Conservation (phyloP, 441 rosid species). For the Populus hybrid region DNA sequence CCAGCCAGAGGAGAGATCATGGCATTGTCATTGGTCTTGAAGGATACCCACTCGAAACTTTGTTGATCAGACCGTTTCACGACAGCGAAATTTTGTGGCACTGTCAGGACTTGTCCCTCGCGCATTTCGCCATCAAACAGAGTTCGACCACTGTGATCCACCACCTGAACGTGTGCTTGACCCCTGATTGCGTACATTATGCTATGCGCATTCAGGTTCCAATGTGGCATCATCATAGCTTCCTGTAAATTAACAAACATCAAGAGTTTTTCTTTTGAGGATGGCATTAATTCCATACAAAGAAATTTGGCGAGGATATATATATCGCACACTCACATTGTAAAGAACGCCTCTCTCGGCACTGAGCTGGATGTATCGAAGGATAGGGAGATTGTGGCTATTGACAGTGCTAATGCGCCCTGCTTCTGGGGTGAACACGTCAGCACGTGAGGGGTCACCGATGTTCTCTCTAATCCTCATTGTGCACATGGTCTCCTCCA, state of each 20-base stretch:
- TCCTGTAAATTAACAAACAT: slow-evolving; percentile 31
- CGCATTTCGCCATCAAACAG: slow-evolving; percentile 54
- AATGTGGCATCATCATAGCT: slow-evolving; percentile 59
- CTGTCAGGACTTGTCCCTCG: slow-evolving; percentile 50
- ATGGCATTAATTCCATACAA: not conserved
- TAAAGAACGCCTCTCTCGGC: slow-evolving; percentile 50
- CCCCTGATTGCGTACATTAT: slow-evolving; percentile 58
- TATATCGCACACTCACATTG: slow-evolving; percentile 27
- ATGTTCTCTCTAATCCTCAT: slow-evolving; percentile 61
- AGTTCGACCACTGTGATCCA: slow-evolving; percentile 47
- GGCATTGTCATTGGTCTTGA: slow-evolving; percentile 70
- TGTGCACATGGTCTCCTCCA: slow-evolving; percentile 77
- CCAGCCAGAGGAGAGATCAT: slow-evolving; percentile 50
- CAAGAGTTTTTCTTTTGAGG: not conserved
- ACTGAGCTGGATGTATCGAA: slow-evolving; percentile 46
- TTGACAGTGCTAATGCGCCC: slow-evolving; percentile 57
- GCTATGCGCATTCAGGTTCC: slow-evolving; percentile 62
- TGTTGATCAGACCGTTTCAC: slow-evolving; percentile 45
- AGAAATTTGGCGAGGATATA: too few relatives aligned
- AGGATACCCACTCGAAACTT: slow-evolving; percentile 52
- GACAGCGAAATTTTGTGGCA: slow-evolving; percentile 66
- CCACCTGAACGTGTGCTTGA: slow-evolving; percentile 50
- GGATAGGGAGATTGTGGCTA: slow-evolving; percentile 63
- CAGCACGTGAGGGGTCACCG: slow-evolving; percentile 56
- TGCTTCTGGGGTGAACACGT: slow-evolving; percentile 49